Evolutionary conservation across 2,329 filamentous ascomycete genomes (phyloP).

Genomic region (Fusarium euwallaceae): DNA sequence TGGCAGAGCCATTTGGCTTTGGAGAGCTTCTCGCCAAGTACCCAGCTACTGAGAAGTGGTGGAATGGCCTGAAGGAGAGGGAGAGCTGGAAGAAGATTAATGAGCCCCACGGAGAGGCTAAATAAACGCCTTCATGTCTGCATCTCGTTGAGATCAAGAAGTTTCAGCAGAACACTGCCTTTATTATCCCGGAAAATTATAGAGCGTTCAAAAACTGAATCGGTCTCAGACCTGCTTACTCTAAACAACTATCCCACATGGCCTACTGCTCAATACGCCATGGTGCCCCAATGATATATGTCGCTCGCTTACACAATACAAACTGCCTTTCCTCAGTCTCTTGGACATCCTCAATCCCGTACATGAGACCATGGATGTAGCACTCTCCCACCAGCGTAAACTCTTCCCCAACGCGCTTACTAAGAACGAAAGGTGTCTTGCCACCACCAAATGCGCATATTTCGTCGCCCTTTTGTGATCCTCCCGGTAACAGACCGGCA

Average conservation of each 20-base stretch:
- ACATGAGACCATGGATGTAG: neutral
- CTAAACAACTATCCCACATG: neutral
- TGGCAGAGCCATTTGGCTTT: neutral
- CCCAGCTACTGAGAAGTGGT: conserved; percentile 6
- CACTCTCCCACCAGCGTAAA: neutral
- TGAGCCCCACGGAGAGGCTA: neutral
- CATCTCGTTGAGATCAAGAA: neutral
- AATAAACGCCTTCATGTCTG: neutral
- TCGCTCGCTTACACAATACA: neutral
- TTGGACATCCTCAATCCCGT: neutral
- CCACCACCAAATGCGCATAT: neutral
- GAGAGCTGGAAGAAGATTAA: conserved; percentile 12
- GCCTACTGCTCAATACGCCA: neutral
- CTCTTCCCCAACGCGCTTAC: neutral
- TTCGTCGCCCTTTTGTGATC: neutral
- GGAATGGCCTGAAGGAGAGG: conserved; percentile 1
- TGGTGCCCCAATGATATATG: fast-evolving
- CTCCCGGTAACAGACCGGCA: neutral
- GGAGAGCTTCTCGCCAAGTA: conserved; percentile 2
- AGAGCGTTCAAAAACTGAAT: neutral
- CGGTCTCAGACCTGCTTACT: neutral
- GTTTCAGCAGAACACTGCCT: neutral
- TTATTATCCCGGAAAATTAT: neutral
- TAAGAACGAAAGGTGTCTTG: neutral
- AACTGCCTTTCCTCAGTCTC: neutral